Base-by-base conservation (phyloP, 2,329 filamentous ascomycete species). In the Epichloe sibirici region DNA sequence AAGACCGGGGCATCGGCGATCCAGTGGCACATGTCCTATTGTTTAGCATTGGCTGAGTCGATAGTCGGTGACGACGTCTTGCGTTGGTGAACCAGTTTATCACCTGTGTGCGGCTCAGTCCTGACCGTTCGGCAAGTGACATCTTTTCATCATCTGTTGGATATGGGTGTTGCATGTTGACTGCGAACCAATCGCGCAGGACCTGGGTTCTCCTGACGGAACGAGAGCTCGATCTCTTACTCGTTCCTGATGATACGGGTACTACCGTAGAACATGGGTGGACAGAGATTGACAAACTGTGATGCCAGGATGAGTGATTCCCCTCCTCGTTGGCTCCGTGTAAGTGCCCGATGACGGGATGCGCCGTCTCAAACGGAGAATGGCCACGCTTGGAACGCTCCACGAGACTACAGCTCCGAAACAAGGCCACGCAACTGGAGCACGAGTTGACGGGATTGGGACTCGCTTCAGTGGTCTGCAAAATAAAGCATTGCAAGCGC, bases 61-160 rank as follows among this genome's bases (percentile, higher is more conserved):
- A 59, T 39, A 72, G 61, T 7, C 72, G 69, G 43, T 75, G 70
- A 1, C 74, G 72, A 7, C 75, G 69, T 21, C 74, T 66, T 1
- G 73, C 73, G 56, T 77, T 77, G 23, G 73, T 69, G 56, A 77
- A 76, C 74, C 74, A 77, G 49, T 74, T 74, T 23, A 70, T 62
- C 3, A 77, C 68, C 37, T 74, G 71, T 2, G 66, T 71, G 48
- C 63, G 64, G 21, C 68, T 74, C 15, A 77, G 65, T 0, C 73
- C 74, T 0, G 74, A 74, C 54, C 74, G 65, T 4, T 61, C 57
- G 11, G 67, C 63, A 0, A 77, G 64, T 3, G 58, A 54, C 0
- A 59, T 49, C 50, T 75, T 76, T 49, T 76, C 69, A 8, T 72
- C 67, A 28, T 76, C 72, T 1, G 66, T 69, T 2, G 74, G 74